phyloP scores from a whole-genome alignment of 192 early-diverging fungal genomes.

The Backusella tuberculispora region DNA sequence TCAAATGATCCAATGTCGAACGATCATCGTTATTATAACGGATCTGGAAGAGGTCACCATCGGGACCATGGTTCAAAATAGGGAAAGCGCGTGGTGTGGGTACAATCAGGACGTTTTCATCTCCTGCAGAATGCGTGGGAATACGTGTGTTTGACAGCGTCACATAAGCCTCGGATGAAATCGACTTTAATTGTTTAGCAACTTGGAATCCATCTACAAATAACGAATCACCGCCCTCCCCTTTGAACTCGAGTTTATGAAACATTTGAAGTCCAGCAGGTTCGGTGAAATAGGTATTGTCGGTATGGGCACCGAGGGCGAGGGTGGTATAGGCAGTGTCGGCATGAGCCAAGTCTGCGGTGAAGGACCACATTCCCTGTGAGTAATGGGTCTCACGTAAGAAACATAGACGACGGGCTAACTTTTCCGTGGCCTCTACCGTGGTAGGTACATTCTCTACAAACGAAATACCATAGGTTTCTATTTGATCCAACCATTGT shows the following conservation, averaged over 20 bases:
- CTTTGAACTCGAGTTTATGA: conserved; percentile 71
- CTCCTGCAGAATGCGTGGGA: conserved; percentile 77
- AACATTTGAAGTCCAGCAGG: conserved; percentile 84
- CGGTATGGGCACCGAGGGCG: conserved; percentile 78
- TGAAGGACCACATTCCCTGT: conserved; percentile 75
- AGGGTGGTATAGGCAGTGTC: conserved; percentile 84
- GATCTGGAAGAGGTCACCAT: conserved; percentile 64
- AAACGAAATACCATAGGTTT: conserved; percentile 73
- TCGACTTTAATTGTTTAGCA: conserved; percentile 62
- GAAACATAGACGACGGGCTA: conserved; percentile 68
- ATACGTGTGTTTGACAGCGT: conserved; percentile 61
- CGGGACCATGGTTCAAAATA: conserved; percentile 68
- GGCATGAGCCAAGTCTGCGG: conserved; percentile 73
- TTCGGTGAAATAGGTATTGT: conserved; percentile 89
- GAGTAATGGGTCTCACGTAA: conserved; percentile 83
- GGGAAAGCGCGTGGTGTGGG: conserved; percentile 62
- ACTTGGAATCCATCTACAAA: conserved; percentile 82
- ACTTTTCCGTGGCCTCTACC: conserved; percentile 62
- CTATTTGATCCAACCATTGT: conserved; percentile 71
- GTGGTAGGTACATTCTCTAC: conserved; percentile 72
- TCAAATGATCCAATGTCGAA: conserved; percentile 57
- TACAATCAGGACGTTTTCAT: conserved; percentile 62
- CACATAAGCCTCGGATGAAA: conserved; percentile 61
- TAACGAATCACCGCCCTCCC: conserved; percentile 73
- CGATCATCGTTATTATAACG: conserved; percentile 89